Evolutionary conservation across 1,284 basidiomycete species (phyloP).

Genomic region (Trametes sp.): DNA sequence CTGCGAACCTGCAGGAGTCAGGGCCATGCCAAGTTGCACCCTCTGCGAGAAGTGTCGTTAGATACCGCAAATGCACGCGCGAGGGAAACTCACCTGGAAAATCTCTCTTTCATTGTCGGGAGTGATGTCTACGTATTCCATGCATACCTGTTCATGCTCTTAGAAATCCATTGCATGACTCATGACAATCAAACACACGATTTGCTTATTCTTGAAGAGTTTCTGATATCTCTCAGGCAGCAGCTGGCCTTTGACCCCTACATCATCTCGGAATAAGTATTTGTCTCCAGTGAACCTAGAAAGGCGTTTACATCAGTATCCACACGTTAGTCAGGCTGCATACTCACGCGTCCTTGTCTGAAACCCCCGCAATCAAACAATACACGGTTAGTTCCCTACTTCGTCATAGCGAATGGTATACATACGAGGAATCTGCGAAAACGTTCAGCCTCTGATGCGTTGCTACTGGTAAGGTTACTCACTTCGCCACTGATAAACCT

Average conservation of each 20-base stretch:
- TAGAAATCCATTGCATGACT: not conserved
- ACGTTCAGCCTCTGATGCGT: constrained; percentile 8
- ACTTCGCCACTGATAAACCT: constrained; percentile 76
- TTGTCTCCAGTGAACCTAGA: constrained; percentile 55
- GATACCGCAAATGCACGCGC: not conserved
- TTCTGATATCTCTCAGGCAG: constrained; percentile 60
- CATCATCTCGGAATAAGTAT: constrained; percentile 57
- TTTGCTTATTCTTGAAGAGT: constrained; percentile 69
- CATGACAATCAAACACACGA: constrained; percentile 43
- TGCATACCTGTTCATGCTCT: constrained; percentile 51
- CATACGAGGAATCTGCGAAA: constrained; percentile 31
- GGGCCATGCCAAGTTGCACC: constrained; percentile 79
- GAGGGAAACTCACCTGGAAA: constrained; percentile 61
- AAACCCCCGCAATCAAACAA: not conserved
- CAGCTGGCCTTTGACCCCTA: constrained; percentile 42
- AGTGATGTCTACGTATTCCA: constrained; percentile 70
- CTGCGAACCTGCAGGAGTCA: constrained; percentile 67
- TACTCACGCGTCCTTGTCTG: constrained; percentile 64
- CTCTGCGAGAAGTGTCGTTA: constrained; percentile 48
- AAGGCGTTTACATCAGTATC: not conserved
- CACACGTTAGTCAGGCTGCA: not conserved
- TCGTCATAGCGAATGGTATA: not conserved
- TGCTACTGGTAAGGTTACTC: constrained; percentile 35
- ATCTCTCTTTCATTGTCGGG: constrained; percentile 74
- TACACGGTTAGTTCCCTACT: not conserved